Percentiles rank a stretch among this genome's conserved stretches.
phyloP scores from a whole-genome alignment of 148 eudicot genomes.

The Chenopodium album region DNA sequence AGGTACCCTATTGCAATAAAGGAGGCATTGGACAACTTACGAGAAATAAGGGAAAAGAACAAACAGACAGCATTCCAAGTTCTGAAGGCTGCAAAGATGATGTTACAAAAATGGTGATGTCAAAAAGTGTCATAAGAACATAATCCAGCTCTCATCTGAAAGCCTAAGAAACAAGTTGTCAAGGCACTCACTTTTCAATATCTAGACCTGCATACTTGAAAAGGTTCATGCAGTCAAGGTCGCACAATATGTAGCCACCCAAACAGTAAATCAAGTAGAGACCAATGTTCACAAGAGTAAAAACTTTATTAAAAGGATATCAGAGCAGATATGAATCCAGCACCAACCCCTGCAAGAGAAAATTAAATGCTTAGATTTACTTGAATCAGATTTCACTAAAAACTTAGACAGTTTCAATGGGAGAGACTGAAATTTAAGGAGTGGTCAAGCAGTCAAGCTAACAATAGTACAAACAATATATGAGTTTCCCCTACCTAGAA shows the following conservation, averaged over 20 bases:
- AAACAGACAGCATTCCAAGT: conserved; percentile 97
- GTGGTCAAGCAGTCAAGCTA: neutral
- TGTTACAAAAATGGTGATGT: conserved; percentile 21
- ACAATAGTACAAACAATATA: neutral
- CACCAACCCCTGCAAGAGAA: conserved; percentile 84
- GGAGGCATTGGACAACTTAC: conserved; percentile 45
- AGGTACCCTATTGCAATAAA: neutral
- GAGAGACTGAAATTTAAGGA: neutral
- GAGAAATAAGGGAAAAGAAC: conserved; percentile 99
- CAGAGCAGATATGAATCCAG: conserved; percentile 94
- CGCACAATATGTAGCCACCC: conserved; percentile 32
- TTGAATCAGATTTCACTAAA: neutral
- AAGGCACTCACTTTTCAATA: conserved; percentile 79
- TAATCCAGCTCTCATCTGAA: conserved; percentile 23
- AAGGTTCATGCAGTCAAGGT: conserved; percentile 88
- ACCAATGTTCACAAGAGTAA: neutral
- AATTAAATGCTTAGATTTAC: conserved; percentile 15
- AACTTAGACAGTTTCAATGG: neutral
- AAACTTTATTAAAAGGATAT: conserved; percentile 68
- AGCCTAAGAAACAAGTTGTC: neutral
- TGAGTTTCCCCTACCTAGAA: too few species aligned
- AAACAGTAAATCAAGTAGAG: conserved; percentile 13
- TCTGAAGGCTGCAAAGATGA: conserved; percentile 77
- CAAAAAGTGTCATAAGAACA: conserved; percentile 8
- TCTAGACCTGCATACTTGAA: conserved; percentile 99